Base-by-base conservation (phyloP, 208 protist species). In the Leishmania arabica region DNA sequence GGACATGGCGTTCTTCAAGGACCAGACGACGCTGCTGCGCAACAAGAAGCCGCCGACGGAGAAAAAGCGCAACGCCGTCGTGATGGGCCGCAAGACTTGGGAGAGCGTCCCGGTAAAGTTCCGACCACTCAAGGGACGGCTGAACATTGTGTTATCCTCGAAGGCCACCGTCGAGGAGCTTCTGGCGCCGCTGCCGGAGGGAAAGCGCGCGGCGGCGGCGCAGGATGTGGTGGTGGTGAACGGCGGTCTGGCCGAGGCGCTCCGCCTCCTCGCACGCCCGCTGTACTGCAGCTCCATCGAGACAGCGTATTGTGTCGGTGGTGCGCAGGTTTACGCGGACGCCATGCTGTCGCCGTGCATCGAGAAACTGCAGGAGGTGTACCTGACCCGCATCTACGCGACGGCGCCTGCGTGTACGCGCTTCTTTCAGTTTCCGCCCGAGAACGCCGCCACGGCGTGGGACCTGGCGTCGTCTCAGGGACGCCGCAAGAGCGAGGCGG, bases 71-170 rank as follows among this genome's bases (percentile, higher is more conserved):
- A 99, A 99, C 80, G 98, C 97, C 5, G 97, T 99, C n/a, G 93
- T 99, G 69, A 99, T 99, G 98, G 98, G 98, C 21, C 92, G 98
- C 53, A 99, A 99, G 88, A 99, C 98, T 56, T 99, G 98, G 98
- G 95, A 99, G 47, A 99, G 96, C 34, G 97, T 99, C 34, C 97
- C 98, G 21, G 31, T 66, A 1, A 89, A 92, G 79, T 98, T 96
- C 75, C 91, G 96, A 3, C 98, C 98, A 3, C 90, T 99, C 13
- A 75, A 78, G 34, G 92, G 93, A 9, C 94, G 98, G 1, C 76
- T 99, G 17, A 99, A 99, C 83, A 90, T 99, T 9, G 95, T 99
- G 49, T 81, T 99, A 1, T 96, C 92, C 31, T 66, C 77, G 11
- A 47, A 79, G 40, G 90, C 87, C 2, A 89, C 87, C 24, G 49